A percentile compares a stretch with the other conserved stretches of the same genome.
Conservation (phyloP, 2,329 filamentous ascomycete species). For the Aspergillus melleus region DNA sequence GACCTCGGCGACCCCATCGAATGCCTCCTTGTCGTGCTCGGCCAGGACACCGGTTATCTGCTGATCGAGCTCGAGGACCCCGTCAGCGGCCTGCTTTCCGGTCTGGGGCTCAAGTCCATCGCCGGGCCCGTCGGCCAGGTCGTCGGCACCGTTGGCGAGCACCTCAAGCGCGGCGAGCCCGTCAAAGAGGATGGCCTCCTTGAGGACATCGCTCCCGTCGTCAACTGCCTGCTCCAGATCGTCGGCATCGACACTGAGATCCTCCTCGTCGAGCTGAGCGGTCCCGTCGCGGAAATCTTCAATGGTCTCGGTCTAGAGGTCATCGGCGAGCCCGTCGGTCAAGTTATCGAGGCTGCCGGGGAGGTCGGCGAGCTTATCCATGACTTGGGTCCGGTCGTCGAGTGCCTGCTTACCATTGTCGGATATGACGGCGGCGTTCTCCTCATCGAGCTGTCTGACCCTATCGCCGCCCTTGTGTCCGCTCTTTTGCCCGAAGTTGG, state of each 20-base stretch:
- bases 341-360: slow-evolving; percentile 18
- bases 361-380: slow-evolving; percentile 20
- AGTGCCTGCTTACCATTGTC: slow-evolving; percentile 26
- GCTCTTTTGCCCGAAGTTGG: slow-evolving; percentile 23
- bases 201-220: slow-evolving; percentile 11
- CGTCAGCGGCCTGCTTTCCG: slow-evolving; percentile 11
- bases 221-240: slow-evolving; percentile 12
- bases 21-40: slow-evolving; percentile 22
- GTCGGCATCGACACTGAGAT: slow-evolving; percentile 12
- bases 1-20: slow-evolving; percentile 22
- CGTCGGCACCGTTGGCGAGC: slow-evolving; percentile 12
- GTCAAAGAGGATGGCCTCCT: slow-evolving; percentile 6
- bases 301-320: slow-evolving; percentile 14
- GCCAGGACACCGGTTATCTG: slow-evolving; percentile 13
- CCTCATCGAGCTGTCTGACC: slow-evolving; percentile 24
- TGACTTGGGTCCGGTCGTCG: slow-evolving; percentile 19
- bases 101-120: slow-evolving; percentile 10
- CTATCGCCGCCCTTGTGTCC: slow-evolving; percentile 20
- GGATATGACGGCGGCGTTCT: slow-evolving; percentile 21
- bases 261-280: slow-evolving; percentile 23
- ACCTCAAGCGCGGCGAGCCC: slow-evolving; percentile 10
- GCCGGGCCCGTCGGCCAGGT: slow-evolving; percentile 16
- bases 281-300: slow-evolving; percentile 18
- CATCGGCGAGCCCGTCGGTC: slow-evolving; percentile 17
- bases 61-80: slow-evolving; percentile 11